Conservation (phyloP, 257 asterid genomes). For the Buddleja alternifolia region DNA sequence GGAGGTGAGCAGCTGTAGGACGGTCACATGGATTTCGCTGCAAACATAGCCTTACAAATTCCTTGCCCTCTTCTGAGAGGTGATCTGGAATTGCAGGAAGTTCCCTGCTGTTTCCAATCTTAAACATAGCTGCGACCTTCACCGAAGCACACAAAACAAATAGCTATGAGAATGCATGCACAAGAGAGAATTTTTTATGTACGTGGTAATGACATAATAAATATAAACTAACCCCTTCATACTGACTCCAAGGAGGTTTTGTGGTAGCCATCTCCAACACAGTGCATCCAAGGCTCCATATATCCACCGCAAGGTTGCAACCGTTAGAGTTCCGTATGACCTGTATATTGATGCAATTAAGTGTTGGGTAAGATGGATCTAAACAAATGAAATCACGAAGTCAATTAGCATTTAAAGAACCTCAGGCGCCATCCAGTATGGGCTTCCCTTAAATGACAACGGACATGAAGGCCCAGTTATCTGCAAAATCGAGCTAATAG, state of each 20-base stretch:
- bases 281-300: constrained; percentile 86
- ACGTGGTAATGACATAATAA: constrained; percentile 8
- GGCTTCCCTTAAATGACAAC: constrained; percentile 65
- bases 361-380: constrained; percentile 16
- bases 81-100: constrained; percentile 58
- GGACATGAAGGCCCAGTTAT: constrained; percentile 52
- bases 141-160: constrained; percentile 16
- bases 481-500: constrained; percentile 42
- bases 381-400: constrained; percentile 18
- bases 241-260: constrained; percentile 72
- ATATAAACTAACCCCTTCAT: constrained; percentile 58
- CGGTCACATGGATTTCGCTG: constrained; percentile 56
- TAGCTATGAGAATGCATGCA: neutral
- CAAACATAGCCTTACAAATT: constrained; percentile 60
- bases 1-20: constrained; percentile 61
- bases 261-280: constrained; percentile 78
- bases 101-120: constrained; percentile 57
- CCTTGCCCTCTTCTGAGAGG: constrained; percentile 60
- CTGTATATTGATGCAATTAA: constrained; percentile 34
- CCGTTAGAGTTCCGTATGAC: constrained; percentile 50
- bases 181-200: neutral
- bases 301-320: constrained; percentile 64
- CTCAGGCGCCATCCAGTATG: constrained; percentile 80
- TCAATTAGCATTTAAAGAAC: constrained; percentile 31
- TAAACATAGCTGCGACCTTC: constrained; percentile 59